phyloP scores from a whole-genome alignment of 495 filamentous ascomycete genomes.

The Clohesyomyces aquaticus region DNA sequence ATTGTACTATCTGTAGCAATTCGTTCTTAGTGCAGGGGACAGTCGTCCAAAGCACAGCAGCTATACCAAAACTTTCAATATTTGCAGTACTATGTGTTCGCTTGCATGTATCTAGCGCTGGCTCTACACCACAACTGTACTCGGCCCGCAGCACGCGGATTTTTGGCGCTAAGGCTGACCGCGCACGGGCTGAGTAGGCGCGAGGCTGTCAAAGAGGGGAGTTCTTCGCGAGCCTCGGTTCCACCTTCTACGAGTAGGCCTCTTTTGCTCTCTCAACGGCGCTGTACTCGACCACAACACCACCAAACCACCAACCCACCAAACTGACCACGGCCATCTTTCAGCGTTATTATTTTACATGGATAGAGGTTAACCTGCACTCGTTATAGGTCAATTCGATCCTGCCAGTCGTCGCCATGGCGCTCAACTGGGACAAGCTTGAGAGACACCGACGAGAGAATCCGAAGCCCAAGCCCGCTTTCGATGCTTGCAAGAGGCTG shows the following conservation, averaged over 20 bases:
- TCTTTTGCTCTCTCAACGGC: not conserved
- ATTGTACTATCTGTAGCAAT: not conserved
- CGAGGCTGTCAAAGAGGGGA: not conserved
- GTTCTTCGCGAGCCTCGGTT: not conserved
- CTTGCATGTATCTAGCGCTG: too few species aligned
- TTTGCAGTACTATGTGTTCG: too few species aligned
- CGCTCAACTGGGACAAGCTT: slow-evolving; percentile 27
- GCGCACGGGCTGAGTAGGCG: not conserved
- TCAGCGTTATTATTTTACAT: slow-evolving; percentile 2
- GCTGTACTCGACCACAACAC: not conserved
- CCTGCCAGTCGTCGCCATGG: slow-evolving; percentile 16
- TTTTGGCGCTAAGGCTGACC: too few species aligned
- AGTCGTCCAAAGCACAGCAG: too few species aligned
- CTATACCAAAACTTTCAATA: too few species aligned
- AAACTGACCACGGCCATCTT: too few species aligned
- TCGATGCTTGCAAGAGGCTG: slow-evolving; percentile 6
- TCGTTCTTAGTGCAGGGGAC: too few species aligned
- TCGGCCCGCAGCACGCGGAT: too few species aligned
- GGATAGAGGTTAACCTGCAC: not conserved
- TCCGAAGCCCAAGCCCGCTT: slow-evolving; percentile 26
- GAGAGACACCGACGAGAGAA: slow-evolving; percentile 8
- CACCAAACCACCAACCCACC: not conserved
- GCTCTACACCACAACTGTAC: too few species aligned
- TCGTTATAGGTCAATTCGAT: not conserved
- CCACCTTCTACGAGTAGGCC: not conserved